Evolutionary conservation across 257 asterid species (phyloP).

Genomic region (Petunia axillaris): DNA sequence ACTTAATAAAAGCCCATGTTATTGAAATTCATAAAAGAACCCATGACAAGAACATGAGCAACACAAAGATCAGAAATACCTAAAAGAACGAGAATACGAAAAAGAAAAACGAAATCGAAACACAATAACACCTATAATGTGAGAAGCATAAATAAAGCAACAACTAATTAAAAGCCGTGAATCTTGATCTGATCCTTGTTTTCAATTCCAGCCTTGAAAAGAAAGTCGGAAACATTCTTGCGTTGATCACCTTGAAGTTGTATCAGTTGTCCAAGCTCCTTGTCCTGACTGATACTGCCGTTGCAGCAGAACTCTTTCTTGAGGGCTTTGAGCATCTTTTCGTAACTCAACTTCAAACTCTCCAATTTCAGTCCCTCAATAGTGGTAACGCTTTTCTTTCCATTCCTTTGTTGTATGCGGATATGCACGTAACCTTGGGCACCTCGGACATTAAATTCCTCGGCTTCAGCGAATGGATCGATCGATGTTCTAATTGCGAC

Average conservation of each 20-base stretch:
- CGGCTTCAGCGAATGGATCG: conserved; percentile 77
- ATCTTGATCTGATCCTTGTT: conserved; percentile 79
- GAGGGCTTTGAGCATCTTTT: conserved; percentile 69
- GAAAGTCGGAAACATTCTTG: conserved; percentile 72
- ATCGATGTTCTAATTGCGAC: conserved; percentile 56
- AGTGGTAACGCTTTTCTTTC: conserved; percentile 72
- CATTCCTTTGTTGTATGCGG: conserved; percentile 88
- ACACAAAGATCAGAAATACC: no score
- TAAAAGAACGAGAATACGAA: neutral
- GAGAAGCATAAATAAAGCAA: neutral
- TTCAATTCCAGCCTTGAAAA: conserved; percentile 53
- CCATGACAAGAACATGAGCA: conserved; percentile 30
- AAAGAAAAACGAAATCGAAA: neutral
- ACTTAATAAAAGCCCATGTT: neutral
- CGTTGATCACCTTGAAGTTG: conserved; percentile 92
- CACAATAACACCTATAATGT: neutral
- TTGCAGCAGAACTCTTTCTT: conserved; percentile 86
- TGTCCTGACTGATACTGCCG: conserved; percentile 79
- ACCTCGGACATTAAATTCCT: conserved; percentile 55
- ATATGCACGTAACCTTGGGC: conserved; percentile 78
- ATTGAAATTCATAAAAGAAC: conserved; percentile 10
- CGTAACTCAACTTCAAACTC: conserved; percentile 55
- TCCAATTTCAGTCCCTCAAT: conserved; percentile 70
- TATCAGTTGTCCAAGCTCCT: conserved; percentile 72
- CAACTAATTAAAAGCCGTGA: conserved; percentile 64